Evolutionary conservation across 805 yeast species (phyloP).

Genomic region (Saccharomycopsis lassenensis): DNA sequence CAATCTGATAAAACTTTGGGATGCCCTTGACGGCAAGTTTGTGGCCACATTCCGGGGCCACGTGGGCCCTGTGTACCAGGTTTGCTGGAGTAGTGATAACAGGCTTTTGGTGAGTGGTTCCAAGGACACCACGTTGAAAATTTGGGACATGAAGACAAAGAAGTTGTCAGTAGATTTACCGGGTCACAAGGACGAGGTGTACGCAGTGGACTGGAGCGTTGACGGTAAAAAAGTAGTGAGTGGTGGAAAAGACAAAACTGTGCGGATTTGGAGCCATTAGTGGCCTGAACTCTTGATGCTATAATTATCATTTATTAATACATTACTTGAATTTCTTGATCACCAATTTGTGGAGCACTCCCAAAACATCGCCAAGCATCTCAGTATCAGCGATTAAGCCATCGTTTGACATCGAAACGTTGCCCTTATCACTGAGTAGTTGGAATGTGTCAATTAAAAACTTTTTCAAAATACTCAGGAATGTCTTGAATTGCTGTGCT

Average conservation of each 20-base stretch:
- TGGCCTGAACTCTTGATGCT: neutral
- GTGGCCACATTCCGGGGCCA: conserved; percentile 89
- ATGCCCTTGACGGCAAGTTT: conserved; percentile 85
- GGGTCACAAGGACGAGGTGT: conserved; percentile 93
- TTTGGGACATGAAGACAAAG: conserved; percentile 86
- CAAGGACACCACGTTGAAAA: conserved; percentile 90
- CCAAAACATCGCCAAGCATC: too few relatives aligned
- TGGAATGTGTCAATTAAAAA: too few relatives aligned
- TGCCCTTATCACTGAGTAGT: too few relatives aligned
- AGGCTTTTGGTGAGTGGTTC: conserved; percentile 86
- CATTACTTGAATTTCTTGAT: too few relatives aligned
- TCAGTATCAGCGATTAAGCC: too few relatives aligned
- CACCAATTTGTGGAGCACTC: too few relatives aligned
- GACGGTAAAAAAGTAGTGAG: conserved; percentile 93
- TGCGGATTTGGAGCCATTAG: conserved; percentile 83
- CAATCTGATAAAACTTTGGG: conserved; percentile 93
- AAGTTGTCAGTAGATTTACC: conserved; percentile 85
- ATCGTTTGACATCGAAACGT: too few relatives aligned
- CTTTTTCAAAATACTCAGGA: too few relatives aligned
- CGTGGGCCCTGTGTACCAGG: conserved; percentile 95
- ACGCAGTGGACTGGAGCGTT: conserved; percentile 95
- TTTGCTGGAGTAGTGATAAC: conserved; percentile 96
- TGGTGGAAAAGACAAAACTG: conserved; percentile 94
- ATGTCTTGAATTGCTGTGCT: too few relatives aligned
- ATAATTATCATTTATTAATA: neutral